Conservation (phyloP, 1,284 basidiomycete species). For the Mycena sp. region DNA sequence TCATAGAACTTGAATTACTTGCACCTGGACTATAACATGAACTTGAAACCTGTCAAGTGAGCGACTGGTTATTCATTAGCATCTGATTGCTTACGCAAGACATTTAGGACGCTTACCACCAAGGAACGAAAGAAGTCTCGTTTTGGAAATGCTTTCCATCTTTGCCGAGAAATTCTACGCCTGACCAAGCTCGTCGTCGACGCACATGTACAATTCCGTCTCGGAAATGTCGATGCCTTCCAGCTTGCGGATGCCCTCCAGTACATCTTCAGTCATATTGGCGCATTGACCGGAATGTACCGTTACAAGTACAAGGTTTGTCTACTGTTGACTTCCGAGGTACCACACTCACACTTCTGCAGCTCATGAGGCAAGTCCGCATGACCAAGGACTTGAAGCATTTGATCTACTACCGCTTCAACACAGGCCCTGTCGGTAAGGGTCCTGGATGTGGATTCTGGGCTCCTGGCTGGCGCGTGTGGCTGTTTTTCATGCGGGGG, state of each 20-base stretch:
- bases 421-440: conserved; percentile 99
- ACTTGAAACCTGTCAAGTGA: conserved; percentile 95
- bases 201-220: conserved; percentile 97
- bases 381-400: conserved; percentile 99
- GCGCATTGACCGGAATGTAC: conserved; percentile 99
- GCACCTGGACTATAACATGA: conserved; percentile 95
- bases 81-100: not conserved
- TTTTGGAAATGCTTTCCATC: conserved; percentile 99
- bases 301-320: conserved; percentile 97
- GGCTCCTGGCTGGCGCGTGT: conserved; percentile 99
- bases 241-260: conserved; percentile 98
- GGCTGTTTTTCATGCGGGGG: conserved; percentile 99
- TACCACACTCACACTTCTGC: conserved; percentile 20
- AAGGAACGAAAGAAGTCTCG: conserved; percentile 99
- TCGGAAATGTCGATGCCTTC: conserved; percentile 99
- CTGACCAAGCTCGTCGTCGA: conserved; percentile 99
- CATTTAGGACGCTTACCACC: conserved; percentile 83
- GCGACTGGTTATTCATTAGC: conserved; percentile 28
- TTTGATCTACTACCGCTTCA: conserved; percentile 97
- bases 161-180: conserved; percentile 97
- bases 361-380: conserved; percentile 98
- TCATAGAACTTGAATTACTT: conserved; percentile 92
- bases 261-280: conserved; percentile 98
- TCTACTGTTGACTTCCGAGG: conserved; percentile 12
- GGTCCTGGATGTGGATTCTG: conserved; percentile 99